These are phyloP conservation scores for Pleurotus pulmonarius DNA, from an alignment of 768 basidiomycete genomes.

Conservation along the genomic window DNA sequence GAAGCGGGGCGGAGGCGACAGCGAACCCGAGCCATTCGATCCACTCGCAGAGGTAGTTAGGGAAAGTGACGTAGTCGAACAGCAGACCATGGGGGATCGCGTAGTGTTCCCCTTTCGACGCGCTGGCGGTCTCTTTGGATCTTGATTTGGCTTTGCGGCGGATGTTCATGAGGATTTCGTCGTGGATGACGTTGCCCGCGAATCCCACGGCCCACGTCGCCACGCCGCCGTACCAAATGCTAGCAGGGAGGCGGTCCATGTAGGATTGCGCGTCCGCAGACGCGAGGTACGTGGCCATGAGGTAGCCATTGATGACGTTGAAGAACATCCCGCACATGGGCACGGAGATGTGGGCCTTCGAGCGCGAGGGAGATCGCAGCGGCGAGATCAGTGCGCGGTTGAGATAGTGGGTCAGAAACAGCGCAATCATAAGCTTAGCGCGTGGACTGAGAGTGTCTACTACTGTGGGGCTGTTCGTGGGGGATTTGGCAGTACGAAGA, in stretches of 20 bases:
- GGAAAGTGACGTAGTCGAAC: conserved; percentile 79
- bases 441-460: conserved; percentile 29
- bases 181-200: conserved; percentile 79
- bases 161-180: conserved; percentile 84
- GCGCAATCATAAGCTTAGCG: conserved; percentile 45
- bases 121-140: conserved; percentile 29
- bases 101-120: conserved; percentile 48
- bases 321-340: conserved; percentile 52
- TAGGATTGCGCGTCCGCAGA: conserved; percentile 48
- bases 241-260: conserved; percentile 28
- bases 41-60: conserved; percentile 96
- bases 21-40: conserved; percentile 90
- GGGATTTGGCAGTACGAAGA: conserved; percentile 43
- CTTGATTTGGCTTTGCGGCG: conserved; percentile 59
- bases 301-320: conserved; percentile 69
- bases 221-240: conserved; percentile 50
- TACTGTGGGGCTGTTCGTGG: conserved; percentile 20
- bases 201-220: conserved; percentile 70
- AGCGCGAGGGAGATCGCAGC: conserved; percentile 74
- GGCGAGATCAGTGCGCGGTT: conserved; percentile 83
- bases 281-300: conserved; percentile 69
- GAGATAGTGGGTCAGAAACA: conserved; percentile 74
- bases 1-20: conserved; percentile 61
- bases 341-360: conserved; percentile 69
- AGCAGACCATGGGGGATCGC: conserved; percentile 78